phyloP scores from a whole-genome alignment of 2,329 filamentous ascomycete genomes.

The Fusarium nygamai region DNA sequence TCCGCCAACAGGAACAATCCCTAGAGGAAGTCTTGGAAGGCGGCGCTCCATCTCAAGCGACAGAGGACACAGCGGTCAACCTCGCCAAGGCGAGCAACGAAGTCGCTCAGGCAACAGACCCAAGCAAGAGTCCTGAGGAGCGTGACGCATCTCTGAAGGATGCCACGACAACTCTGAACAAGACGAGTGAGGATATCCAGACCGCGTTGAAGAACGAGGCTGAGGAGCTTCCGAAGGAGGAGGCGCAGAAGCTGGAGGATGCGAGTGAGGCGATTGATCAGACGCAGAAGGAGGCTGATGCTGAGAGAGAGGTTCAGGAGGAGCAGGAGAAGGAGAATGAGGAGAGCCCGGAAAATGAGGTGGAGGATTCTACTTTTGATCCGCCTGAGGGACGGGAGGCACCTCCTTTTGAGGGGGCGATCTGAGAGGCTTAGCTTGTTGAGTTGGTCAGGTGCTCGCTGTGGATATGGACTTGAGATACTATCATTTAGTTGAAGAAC shows the following conservation, averaged over 20 bases:
- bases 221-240: neutral
- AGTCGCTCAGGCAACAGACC: neutral
- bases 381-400: neutral
- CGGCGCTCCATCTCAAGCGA: neutral
- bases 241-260: neutral
- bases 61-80: neutral
- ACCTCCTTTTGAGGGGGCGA: neutral
- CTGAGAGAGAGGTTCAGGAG: neutral
- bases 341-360: neutral
- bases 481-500: neutral
- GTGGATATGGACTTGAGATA: neutral
- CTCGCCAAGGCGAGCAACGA: neutral
- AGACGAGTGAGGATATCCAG: neutral
- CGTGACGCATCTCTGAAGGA: neutral
- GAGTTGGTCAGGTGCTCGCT: too few species aligned
- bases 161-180: neutral
- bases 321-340: neutral
- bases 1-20: neutral
- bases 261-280: neutral
- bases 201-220: neutral
- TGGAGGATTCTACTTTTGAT: neutral
- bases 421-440: neutral
- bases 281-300: neutral
- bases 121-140: neutral
- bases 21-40: neutral